Conservation (phyloP, 139 green algal species). For the Micromonas commoda region DNA sequence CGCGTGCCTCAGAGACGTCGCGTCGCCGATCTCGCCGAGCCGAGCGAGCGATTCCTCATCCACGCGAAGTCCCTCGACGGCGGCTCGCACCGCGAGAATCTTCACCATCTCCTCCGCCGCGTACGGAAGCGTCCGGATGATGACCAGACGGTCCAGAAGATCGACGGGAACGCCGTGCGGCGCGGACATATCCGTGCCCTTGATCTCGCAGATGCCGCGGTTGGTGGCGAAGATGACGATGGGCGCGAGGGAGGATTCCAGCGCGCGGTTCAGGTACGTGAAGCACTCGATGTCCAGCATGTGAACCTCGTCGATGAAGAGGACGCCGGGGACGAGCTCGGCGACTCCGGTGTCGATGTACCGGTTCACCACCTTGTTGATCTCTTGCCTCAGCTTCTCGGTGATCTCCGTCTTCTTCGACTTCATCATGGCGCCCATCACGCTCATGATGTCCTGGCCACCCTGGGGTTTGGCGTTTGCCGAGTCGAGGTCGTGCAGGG, state of each 20-base stretch:
- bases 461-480: conserved; percentile 89
- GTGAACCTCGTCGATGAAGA: conserved; percentile 99
- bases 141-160: conserved; percentile 94
- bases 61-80: conserved; percentile 86
- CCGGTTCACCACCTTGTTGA: conserved; percentile 87
- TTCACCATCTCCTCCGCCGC: conserved; percentile 40
- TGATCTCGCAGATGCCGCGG: conserved; percentile 73
- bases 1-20: conserved; percentile 70
- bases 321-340: conserved; percentile 93
- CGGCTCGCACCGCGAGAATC: conserved; percentile 65
- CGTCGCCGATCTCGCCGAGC: conserved; percentile 79
- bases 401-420: conserved; percentile 99
- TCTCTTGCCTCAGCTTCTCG: conserved; percentile 94
- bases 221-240: conserved; percentile 99
- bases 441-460: conserved; percentile 85
- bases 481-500: conserved; percentile 93
- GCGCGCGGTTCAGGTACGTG: conserved; percentile 87
- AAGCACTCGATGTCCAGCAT: conserved; percentile 99
- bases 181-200: conserved; percentile 57
- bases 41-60: conserved; percentile 79
- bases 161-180: conserved; percentile 95
- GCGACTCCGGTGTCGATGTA: conserved; percentile 68
- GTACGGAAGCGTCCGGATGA: conserved; percentile 97
- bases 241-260: conserved; percentile 85
- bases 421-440: conserved; percentile 95